Percentiles rank a stretch among this genome's conserved stretches.
Evolutionary conservation across 2,329 filamentous ascomycete genomes (phyloP).

Genomic region (Colletotrichum cuscutae): DNA sequence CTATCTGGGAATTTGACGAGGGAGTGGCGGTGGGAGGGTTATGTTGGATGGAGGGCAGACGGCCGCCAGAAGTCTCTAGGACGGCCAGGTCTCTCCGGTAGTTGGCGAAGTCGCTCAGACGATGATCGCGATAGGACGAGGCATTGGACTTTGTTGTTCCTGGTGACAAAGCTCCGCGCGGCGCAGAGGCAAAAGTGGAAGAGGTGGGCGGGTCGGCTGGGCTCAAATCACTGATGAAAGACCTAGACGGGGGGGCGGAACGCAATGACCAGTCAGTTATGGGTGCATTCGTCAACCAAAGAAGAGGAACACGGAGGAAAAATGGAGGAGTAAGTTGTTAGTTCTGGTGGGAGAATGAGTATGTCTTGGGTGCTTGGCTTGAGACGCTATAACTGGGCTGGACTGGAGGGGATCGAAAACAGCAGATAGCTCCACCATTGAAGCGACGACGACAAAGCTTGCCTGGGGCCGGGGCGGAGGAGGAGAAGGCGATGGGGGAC

Average conservation of each 20-base stretch:
- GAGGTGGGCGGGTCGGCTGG: constrained; percentile 57
- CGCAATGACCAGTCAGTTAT: constrained; percentile 34
- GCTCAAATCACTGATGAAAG: constrained; percentile 48
- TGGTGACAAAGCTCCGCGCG: constrained; percentile 55
- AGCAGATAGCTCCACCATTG: constrained; percentile 25
- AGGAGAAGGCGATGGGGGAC: constrained; percentile 5
- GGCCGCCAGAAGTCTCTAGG: constrained; percentile 69
- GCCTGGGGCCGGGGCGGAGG: constrained; percentile 22
- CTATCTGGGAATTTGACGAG: constrained; percentile 62
- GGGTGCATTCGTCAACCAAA: constrained; percentile 12
- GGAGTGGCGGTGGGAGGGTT: constrained; percentile 67
- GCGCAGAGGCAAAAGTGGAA: constrained; percentile 52
- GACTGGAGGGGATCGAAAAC: constrained; percentile 30
- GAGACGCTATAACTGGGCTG: not conserved
- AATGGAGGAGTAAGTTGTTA: not conserved
- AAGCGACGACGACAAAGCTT: constrained; percentile 34
- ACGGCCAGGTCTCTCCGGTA: constrained; percentile 79
- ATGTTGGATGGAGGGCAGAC: constrained; percentile 69
- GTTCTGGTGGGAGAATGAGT: not conserved
- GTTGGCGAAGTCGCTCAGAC: constrained; percentile 71
- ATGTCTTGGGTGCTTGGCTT: constrained; percentile 8
- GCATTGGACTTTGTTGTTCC: constrained; percentile 55
- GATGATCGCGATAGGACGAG: constrained; percentile 66
- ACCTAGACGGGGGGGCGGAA: constrained; percentile 35
- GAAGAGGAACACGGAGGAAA: constrained; percentile 23